These are phyloP conservation scores for Clarireedia hainanense DNA, from an alignment of 2,329 filamentous ascomycete species.

Conservation along the genomic window DNA sequence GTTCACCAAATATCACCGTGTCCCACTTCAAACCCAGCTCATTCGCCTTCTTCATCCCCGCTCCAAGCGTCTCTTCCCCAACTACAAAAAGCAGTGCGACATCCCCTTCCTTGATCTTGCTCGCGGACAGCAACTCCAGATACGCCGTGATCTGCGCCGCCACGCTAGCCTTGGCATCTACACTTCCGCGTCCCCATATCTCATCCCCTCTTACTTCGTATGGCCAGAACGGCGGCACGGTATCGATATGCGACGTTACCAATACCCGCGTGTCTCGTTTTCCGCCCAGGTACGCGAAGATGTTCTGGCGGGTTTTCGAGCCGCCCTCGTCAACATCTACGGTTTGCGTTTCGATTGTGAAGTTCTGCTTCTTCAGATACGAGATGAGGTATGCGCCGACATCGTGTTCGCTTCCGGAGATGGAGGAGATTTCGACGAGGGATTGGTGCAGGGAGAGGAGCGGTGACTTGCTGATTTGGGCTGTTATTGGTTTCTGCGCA, in stretches of 20 bases:
- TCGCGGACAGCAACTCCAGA: constrained; percentile 40
- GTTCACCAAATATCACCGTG: constrained; percentile 84
- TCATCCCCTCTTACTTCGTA: constrained; percentile 33
- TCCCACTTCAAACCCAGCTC: constrained; percentile 44
- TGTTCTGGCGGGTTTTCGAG: constrained; percentile 38
- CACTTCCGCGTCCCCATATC: constrained; percentile 66
- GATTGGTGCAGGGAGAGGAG: constrained; percentile 54
- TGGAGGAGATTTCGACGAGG: constrained; percentile 55
- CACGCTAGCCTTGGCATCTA: constrained; percentile 63
- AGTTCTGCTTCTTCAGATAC: constrained; percentile 49
- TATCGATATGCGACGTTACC: constrained; percentile 59
- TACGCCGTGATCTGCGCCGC: constrained; percentile 68
- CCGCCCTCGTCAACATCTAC: constrained; percentile 24
- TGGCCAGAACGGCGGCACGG: constrained; percentile 43
- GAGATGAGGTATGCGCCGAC: constrained; percentile 50
- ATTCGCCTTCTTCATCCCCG: constrained; percentile 64
- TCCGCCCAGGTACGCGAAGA: constrained; percentile 50
- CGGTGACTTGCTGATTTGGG: constrained; percentile 8
- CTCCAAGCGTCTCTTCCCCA: constrained; percentile 73
- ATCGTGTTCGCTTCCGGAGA: constrained; percentile 51
- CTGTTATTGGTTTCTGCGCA: constrained; percentile 15
- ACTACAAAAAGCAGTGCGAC: constrained; percentile 62
- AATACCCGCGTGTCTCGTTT: constrained; percentile 42
- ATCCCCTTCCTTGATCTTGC: constrained; percentile 38
- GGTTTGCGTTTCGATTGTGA: constrained; percentile 53